phyloP scores from a whole-genome alignment of 768 basidiomycete genomes.

The Calocera viscosa region DNA sequence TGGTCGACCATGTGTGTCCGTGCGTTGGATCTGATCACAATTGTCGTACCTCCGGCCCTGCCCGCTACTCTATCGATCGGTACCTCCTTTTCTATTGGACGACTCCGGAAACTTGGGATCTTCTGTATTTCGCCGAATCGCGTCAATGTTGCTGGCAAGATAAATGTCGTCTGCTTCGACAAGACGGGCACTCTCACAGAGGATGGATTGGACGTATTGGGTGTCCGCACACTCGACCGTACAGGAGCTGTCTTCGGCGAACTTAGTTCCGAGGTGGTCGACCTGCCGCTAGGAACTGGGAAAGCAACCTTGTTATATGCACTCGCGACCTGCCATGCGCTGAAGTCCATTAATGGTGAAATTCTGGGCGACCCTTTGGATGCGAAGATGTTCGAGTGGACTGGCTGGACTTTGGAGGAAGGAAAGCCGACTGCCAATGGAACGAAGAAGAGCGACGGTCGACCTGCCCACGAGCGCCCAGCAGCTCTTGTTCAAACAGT shows the following conservation, averaged over 20 bases:
- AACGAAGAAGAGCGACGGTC: constrained; percentile 47
- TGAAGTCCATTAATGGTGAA: constrained; percentile 78
- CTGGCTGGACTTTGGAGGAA: constrained; percentile 91
- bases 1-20: constrained; percentile 87
- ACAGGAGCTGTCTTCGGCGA: constrained; percentile 73
- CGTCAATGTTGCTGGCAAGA: constrained; percentile 88
- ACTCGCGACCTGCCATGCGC: constrained; percentile 88
- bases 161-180: constrained; percentile 97
- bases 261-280: constrained; percentile 71
- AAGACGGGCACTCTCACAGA: constrained; percentile 98
- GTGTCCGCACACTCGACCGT: constrained; percentile 75
- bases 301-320: constrained; percentile 85
- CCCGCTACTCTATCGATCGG: constrained; percentile 96
- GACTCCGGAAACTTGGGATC: constrained; percentile 75
- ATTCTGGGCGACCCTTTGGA: constrained; percentile 94
- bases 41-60: constrained; percentile 93
- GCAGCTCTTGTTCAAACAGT: constrained; percentile 90
- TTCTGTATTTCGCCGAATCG: constrained; percentile 95
- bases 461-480: constrained; percentile 44
- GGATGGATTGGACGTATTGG: constrained; percentile 93
- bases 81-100: constrained; percentile 83
- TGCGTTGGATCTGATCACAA: constrained; percentile 87
- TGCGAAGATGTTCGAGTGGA: constrained; percentile 96
- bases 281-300: constrained; percentile 52
- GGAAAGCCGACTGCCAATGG: constrained; percentile 60